Base-by-base conservation (phyloP, 257 asterid genomes). In the Rehmannia glutinosa region DNA sequence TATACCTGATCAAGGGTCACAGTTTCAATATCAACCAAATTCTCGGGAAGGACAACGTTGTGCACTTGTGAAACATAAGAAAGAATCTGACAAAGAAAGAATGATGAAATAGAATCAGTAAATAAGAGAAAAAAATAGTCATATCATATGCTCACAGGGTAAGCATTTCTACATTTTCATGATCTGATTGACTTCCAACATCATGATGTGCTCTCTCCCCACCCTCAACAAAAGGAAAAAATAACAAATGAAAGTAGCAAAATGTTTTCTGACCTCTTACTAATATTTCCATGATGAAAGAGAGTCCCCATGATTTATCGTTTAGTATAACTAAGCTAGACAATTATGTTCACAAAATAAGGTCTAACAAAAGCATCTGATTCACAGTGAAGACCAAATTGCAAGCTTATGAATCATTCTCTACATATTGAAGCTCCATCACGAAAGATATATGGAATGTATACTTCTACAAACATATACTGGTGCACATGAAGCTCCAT, bases 41-140 rank as follows among this genome's bases (percentile, higher is more conserved):
- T 81, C 30, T 85, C 96, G 21, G 99, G 93, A 71, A 94, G 95
- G 70, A 84, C 81, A 77, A 94, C 92, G 5, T 72, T 86, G 80
- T 91, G 97, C 38, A 73, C 99, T 86, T 94, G 99, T 56, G 99
- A 94, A 69, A 94, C 97, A 72, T 94, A 94, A 68, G 97, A 97
- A 75, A 94, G 76, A 84, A 94, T 80, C 99, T 94, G 91, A 79
- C 70, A 73, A 20, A 73, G 57, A 25, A 62, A 72, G 72, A 55
- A 76, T 33, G 62, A 66, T 56, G 28, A 68, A 64, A 69, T 27
- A 62, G 56, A 51, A 42, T 45, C 39, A 51, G 58, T 15, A 74
- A 74, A 46, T 6, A 33, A 60, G 20, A 61, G 41, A 66, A 68
- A 38, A 42, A 1, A 64, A 25, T 51, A 68, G 69, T 36, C 69